Evolutionary conservation across 495 filamentous ascomycete species (phyloP).

Genomic region (Cairneyella variabilis): DNA sequence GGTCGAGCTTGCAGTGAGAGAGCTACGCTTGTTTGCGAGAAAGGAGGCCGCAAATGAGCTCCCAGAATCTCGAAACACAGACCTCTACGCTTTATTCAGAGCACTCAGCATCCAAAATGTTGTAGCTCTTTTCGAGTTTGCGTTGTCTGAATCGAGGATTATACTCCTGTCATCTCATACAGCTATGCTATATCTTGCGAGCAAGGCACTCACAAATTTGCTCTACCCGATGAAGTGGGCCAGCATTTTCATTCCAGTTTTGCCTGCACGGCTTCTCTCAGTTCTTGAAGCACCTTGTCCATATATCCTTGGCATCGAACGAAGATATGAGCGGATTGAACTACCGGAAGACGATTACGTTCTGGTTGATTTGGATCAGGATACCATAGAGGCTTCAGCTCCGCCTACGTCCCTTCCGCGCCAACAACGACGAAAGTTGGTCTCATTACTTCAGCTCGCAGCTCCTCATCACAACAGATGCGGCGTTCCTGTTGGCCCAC

Average conservation of each 20-base stretch:
- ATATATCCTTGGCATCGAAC: slow-evolving; percentile 93
- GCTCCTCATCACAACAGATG: slow-evolving; percentile 87
- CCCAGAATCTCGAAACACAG: slow-evolving; percentile 85
- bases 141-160: slow-evolving; percentile 88
- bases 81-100: slow-evolving; percentile 91
- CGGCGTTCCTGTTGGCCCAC: slow-evolving; percentile 84
- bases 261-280: slow-evolving; percentile 82
- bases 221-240: slow-evolving; percentile 90
- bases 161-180: slow-evolving; percentile 95
- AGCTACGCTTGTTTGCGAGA: slow-evolving; percentile 85
- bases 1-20: slow-evolving; percentile 86
- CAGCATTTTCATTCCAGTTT: slow-evolving; percentile 87
- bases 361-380: slow-evolving; percentile 86
- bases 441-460: slow-evolving; percentile 81
- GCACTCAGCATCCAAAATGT: slow-evolving; percentile 86
- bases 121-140: slow-evolving; percentile 88
- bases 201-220: slow-evolving; percentile 74
- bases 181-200: slow-evolving; percentile 91
- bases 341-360: slow-evolving; percentile 97
- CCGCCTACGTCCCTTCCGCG: slow-evolving; percentile 73
- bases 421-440: slow-evolving; percentile 84
- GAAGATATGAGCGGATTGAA: slow-evolving; percentile 86
- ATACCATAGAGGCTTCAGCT: slow-evolving; percentile 77
- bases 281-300: slow-evolving; percentile 93
- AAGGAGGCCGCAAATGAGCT: slow-evolving; percentile 94